phyloP scores from a whole-genome alignment of 2,329 filamentous ascomycete genomes.

The Drechslerella coelobrocha region DNA sequence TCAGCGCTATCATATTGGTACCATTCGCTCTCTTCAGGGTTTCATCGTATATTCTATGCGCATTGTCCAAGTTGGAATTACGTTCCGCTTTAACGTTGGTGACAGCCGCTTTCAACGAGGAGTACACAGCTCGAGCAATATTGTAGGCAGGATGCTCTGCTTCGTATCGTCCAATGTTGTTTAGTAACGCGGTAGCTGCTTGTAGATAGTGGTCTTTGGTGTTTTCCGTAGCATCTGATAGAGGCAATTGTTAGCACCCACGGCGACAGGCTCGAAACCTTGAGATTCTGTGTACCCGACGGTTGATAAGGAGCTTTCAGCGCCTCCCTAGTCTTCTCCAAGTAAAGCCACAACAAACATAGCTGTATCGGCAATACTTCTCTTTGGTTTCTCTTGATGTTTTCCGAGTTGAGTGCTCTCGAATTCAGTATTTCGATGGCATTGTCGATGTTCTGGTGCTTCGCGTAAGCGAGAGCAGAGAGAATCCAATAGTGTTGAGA shows the following conservation, averaged over 20 bases:
- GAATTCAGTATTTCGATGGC: constrained; percentile 71
- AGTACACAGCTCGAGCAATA: constrained; percentile 86
- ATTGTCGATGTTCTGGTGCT: constrained; percentile 90
- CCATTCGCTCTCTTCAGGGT: constrained; percentile 82
- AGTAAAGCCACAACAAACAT: constrained; percentile 87
- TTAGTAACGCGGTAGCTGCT: constrained; percentile 85
- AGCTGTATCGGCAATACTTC: constrained; percentile 85
- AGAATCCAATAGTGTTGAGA: constrained; percentile 96
- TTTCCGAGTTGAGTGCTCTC: constrained; percentile 72
- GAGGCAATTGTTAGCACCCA: constrained; percentile 58
- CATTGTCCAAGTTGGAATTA: constrained; percentile 77
- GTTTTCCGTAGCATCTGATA: constrained; percentile 69
- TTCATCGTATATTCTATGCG: constrained; percentile 93
- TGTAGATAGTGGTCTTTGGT: constrained; percentile 95
- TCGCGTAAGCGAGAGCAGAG: constrained; percentile 95
- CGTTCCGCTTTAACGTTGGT: constrained; percentile 65
- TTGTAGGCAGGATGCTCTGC: constrained; percentile 90
- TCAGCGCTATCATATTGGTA: constrained; percentile 87
- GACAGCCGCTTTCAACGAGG: constrained; percentile 84
- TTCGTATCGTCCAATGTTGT: constrained; percentile 93
- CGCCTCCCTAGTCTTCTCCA: constrained; percentile 86
- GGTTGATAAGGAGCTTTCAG: constrained; percentile 71
- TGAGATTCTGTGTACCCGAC: constrained; percentile 51
- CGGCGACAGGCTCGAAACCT: background rate
- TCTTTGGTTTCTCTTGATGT: constrained; percentile 72